Evolutionary conservation across 2,329 filamentous ascomycete species (phyloP), one percentile per base, ranked within the genome.

Genomic region (Dactylellina drechsleri): DNA sequence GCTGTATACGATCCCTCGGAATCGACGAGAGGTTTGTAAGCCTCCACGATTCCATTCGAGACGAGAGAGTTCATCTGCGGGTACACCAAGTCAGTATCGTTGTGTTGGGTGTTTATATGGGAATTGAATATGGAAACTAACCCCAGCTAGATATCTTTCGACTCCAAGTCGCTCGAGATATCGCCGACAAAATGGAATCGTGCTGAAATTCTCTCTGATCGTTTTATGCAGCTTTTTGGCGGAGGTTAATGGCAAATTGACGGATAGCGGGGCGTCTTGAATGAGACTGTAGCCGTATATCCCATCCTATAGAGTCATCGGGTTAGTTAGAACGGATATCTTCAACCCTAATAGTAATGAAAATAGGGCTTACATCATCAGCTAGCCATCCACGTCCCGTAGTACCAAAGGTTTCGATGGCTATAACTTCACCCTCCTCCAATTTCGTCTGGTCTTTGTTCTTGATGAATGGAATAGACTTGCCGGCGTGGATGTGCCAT

Each of bases 181-280:
- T 78, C 93, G 89, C 77, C 93, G 87, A 82, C 92, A 97, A 83
- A 93, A 97, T 1, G 92, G 92, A 78, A 97, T 83, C 0, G 93
- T 97, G 78, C 92, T 92, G 97, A 97, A 83, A 96, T 97, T 86
- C 12, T 96, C 96, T 84, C 92, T 94, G 82, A 97, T 97, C 31
- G 92, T 90, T 79, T 87, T 95, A 79, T 97, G 85, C 66, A 97
- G 85, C 66, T 89, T 90, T 85, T 93, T 95, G 68, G 93, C 93
- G 54, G 92, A 96, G 47, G 89, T 88, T 3, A 74, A 16, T 3
- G 70, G 61, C 15, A 74, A 60, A 95, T 84, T 60, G 91, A 88
- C 75, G 96, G 84, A 75, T 91, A 88, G 56, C 89, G 87, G 5
- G 89, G 90, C 62, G 43, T 76, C 53, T 8, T 70, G n/a, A 81